phyloP scores from a whole-genome alignment of 2,329 filamentous ascomycete species.

The Lachnellula willkommii region DNA sequence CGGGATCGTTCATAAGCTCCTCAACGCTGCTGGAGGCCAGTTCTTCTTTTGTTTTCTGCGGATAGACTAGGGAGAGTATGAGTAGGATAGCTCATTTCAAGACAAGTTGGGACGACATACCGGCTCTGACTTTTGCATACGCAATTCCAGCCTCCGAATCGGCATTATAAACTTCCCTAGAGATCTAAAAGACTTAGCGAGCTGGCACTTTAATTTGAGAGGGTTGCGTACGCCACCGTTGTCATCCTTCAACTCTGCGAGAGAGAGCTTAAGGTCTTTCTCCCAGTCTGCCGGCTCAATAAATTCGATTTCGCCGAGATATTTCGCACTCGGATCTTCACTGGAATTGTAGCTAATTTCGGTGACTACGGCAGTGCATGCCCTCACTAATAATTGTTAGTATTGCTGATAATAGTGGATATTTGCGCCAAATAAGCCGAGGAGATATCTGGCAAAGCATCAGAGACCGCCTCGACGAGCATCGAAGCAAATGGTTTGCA shows the following conservation, averaged over 20 bases:
- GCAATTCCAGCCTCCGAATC: slow-evolving; percentile 38
- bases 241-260: slow-evolving; percentile 13
- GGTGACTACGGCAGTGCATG: slow-evolving; percentile 44
- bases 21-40: slow-evolving; percentile 30
- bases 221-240: slow-evolving; percentile 31
- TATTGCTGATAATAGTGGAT: background rate
- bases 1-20: slow-evolving; percentile 21
- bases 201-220: slow-evolving; percentile 35
- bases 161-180: slow-evolving; percentile 19
- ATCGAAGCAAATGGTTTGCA: no score
- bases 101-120: slow-evolving; percentile 27
- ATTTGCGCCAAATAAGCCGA: background rate
- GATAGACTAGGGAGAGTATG: slow-evolving; percentile 38
- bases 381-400: slow-evolving; percentile 22
- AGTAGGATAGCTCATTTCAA: slow-evolving; percentile 28
- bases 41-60: slow-evolving; percentile 34
- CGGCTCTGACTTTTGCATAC: slow-evolving; percentile 46
- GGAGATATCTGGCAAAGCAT: no score
- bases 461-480: no score
- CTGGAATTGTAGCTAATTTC: slow-evolving; percentile 42
- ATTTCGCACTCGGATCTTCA: slow-evolving; percentile 29
- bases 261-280: slow-evolving; percentile 17
- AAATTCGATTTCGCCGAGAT: slow-evolving; percentile 39
- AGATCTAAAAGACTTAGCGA: slow-evolving; percentile 27
- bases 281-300: slow-evolving; percentile 18